Evolutionary conservation across 139 green algal species (phyloP).

Genomic region (Yamagishiella unicocca): DNA sequence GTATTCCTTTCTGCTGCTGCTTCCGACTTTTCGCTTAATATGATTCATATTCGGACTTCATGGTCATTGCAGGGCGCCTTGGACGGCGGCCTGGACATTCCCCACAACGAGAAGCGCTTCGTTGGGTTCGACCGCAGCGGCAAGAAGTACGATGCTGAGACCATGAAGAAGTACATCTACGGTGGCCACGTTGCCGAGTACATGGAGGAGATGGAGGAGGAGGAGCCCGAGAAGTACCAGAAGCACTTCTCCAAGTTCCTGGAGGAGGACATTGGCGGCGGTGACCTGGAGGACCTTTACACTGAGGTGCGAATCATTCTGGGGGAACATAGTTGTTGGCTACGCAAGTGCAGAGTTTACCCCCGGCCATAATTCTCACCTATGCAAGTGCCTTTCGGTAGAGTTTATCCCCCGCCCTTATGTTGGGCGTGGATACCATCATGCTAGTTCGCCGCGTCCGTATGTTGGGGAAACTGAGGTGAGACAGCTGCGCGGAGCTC

Average conservation of each 20-base stretch:
- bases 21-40: neutral
- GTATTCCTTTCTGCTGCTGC: neutral
- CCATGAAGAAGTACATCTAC: slow-evolving; percentile 93
- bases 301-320: slow-evolving; percentile 63
- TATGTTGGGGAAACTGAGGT: no score
- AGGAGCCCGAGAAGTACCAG: slow-evolving; percentile 97
- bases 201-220: slow-evolving; percentile 97
- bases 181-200: slow-evolving; percentile 98
- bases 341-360: no score
- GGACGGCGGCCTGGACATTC: slow-evolving; percentile 98
- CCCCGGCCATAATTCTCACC: no score
- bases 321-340: neutral
- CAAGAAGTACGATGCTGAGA: slow-evolving; percentile 96
- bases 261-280: slow-evolving; percentile 86
- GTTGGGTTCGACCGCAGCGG: slow-evolving; percentile 90
- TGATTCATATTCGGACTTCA: no score
- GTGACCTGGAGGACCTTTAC: slow-evolving; percentile 95
- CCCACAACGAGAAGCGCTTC: slow-evolving; percentile 99
- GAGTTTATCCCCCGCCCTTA: no score
- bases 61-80: slow-evolving; percentile 84
- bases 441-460: no score
- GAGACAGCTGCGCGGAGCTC: no score
- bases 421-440: no score
- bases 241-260: slow-evolving; percentile 92
- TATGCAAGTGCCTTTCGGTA: no score